Evolutionary conservation across 2,329 filamentous ascomycete genomes (phyloP).

Genomic region (Phoma sp.): DNA sequence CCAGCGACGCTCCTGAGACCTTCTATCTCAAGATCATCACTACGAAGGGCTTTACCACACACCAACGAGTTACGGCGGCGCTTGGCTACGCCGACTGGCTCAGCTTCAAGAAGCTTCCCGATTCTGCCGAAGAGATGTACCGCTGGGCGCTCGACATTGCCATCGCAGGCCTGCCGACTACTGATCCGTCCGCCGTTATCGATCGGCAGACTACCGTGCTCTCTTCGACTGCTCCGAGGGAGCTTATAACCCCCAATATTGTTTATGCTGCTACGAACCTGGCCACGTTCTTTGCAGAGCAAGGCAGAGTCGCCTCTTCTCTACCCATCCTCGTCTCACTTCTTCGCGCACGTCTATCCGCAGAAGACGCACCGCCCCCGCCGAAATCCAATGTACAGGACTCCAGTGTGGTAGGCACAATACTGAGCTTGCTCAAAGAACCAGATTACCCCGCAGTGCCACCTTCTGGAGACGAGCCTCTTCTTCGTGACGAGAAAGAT

Average conservation of each 20-base stretch:
- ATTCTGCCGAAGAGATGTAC: constrained; percentile 75
- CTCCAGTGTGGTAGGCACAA: constrained; percentile 35
- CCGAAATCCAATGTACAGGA: constrained; percentile 28
- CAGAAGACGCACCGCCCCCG: constrained; percentile 54
- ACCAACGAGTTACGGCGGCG: constrained; percentile 81
- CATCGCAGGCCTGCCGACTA: constrained; percentile 59
- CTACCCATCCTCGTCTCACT: constrained; percentile 86
- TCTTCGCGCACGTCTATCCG: constrained; percentile 73
- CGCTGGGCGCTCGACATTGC: constrained; percentile 79
- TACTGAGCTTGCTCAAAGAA: constrained; percentile 53
- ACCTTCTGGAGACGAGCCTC: constrained; percentile 70
- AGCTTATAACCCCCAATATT: constrained; percentile 72
- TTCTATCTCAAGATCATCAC: constrained; percentile 85
- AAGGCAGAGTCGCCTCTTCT: constrained; percentile 69
- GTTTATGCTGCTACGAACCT: constrained; percentile 77
- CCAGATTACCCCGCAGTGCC: constrained; percentile 72
- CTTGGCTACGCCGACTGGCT: constrained; percentile 85
- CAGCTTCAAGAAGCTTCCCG: constrained; percentile 72
- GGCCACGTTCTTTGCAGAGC: constrained; percentile 77
- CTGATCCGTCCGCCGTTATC: constrained; percentile 55
- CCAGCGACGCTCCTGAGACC: constrained; percentile 71
- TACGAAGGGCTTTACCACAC: constrained; percentile 77
- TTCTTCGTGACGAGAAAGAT: constrained; percentile 68
- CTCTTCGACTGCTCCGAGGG: constrained; percentile 59
- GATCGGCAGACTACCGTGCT: constrained; percentile 67